Percentiles rank a stretch among this genome's conserved stretches.
Evolutionary conservation across 177 flowering plant genomes (phyloP).

Genomic region (Vitis hybrid): DNA sequence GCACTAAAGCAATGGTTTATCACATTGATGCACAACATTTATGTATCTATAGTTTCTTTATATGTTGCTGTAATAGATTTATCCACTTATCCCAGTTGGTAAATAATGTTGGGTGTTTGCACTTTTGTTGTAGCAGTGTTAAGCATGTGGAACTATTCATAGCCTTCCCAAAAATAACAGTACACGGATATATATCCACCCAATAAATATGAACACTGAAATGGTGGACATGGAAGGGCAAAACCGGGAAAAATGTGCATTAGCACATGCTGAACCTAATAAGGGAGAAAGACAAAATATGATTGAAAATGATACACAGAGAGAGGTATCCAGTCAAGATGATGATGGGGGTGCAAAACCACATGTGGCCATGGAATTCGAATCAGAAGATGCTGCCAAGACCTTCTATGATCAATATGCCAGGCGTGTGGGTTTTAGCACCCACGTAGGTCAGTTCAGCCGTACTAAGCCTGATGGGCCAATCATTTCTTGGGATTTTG

Average conservation of each 20-base stretch:
- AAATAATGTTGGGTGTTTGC: not conserved
- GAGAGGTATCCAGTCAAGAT: conserved; percentile 16
- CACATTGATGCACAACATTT: too few species aligned
- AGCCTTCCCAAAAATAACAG: not conserved
- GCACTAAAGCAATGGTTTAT: too few species aligned
- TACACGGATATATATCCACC: not conserved
- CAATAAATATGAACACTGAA: conserved; percentile 21
- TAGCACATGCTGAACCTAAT: conserved; percentile 13
- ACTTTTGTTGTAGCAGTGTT: not conserved
- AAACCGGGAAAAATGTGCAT: conserved; percentile 1
- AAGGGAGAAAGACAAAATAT: conserved; percentile 11
- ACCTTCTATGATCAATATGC: conserved; percentile 44
- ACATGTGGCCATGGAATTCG: conserved; percentile 39
- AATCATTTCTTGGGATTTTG: conserved; percentile 36
- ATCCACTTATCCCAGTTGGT: not conserved
- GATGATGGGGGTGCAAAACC: conserved; percentile 23
- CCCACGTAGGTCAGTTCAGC: conserved; percentile 31
- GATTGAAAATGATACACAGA: conserved; percentile 15
- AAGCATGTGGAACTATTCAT: conserved; percentile 11
- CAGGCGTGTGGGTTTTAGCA: conserved; percentile 36
- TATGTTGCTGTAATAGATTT: too few species aligned
- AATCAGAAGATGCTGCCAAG: conserved; percentile 45
- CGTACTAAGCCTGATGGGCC: conserved; percentile 44
- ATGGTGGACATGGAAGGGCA: conserved; percentile 20
- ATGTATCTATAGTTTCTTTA: too few species aligned